phyloP scores from a whole-genome alignment of 2,329 filamentous ascomycete species.

The Fusarium sp. region DNA sequence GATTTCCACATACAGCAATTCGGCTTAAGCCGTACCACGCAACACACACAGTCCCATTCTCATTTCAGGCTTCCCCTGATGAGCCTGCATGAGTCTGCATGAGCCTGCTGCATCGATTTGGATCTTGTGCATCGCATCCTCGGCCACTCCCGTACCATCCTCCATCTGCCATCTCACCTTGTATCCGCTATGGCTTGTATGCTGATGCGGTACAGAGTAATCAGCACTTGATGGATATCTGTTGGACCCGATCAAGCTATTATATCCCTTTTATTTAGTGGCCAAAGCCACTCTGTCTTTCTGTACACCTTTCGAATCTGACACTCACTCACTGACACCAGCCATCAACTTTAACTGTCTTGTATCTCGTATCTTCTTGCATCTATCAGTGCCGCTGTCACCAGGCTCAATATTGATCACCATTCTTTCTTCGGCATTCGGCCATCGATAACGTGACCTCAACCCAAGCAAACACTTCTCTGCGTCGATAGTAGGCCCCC shows the following conservation, averaged over 20 bases:
- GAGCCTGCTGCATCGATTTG: conserved; percentile 31
- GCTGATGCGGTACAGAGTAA: conserved; percentile 24
- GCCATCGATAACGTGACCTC: background rate
- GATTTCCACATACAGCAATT: conserved; percentile 39
- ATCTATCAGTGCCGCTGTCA: conserved; percentile 2
- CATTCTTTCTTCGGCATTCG: background rate
- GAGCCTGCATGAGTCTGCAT: conserved; percentile 39
- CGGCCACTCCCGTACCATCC: conserved; percentile 44
- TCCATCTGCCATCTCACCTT: conserved; percentile 27
- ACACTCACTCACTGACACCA: conserved; percentile 23
- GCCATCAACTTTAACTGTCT: conserved; percentile 7
- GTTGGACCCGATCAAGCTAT: background rate
- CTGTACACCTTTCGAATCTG: conserved; percentile 36
- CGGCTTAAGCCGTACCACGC: conserved; percentile 42
- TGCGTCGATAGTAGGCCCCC: background rate
- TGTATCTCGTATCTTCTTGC: background rate
- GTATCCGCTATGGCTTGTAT: conserved; percentile 34
- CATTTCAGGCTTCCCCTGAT: conserved; percentile 26
- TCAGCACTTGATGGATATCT: conserved; percentile 2
- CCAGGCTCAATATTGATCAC: conserved; percentile 5
- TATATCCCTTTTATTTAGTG: conserved; percentile 11
- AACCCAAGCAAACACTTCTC: background rate
- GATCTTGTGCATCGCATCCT: conserved; percentile 22
- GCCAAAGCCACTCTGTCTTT: conserved; percentile 12
- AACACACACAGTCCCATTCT: conserved; percentile 28